phyloP scores from a whole-genome alignment of 257 asterid genomes.

The Scutellaria barbata region DNA sequence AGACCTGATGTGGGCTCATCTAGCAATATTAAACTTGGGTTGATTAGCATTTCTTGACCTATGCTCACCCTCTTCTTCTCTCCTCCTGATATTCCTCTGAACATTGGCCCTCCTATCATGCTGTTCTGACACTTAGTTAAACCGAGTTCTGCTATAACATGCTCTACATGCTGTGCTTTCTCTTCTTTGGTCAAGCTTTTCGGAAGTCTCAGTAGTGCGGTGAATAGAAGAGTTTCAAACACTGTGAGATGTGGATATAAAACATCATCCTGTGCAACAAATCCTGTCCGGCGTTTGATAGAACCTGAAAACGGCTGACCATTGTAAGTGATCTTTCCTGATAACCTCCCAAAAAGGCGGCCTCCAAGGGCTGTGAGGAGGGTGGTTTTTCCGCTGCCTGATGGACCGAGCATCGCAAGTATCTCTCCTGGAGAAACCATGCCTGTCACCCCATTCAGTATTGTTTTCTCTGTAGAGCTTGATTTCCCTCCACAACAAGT shows the following conservation, averaged over 20 bases:
- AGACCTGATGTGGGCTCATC: conserved; percentile 99
- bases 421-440: conserved; percentile 90
- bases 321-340: conserved; percentile 86
- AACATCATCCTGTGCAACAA: conserved; percentile 90
- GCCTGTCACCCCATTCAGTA: conserved; percentile 90
- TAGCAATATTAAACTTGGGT: conserved; percentile 77
- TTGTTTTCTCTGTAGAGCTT: conserved; percentile 64
- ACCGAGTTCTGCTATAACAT: conserved; percentile 73
- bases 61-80: conserved; percentile 97
- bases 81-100: conserved; percentile 93
- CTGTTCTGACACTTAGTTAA: conserved; percentile 64
- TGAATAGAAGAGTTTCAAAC: conserved; percentile 77
- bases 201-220: conserved; percentile 83
- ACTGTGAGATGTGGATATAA: conserved; percentile 88
- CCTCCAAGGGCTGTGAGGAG: conserved; percentile 96
- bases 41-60: conserved; percentile 95
- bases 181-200: conserved; percentile 57
- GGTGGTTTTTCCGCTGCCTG: conserved; percentile 96
- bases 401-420: conserved; percentile 95
- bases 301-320: conserved; percentile 79
- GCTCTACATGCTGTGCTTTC: conserved; percentile 72
- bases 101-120: conserved; percentile 85
- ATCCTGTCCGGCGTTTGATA: conserved; percentile 80
- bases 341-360: conserved; percentile 76
- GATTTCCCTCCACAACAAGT: conserved; percentile 47